phyloP scores from a whole-genome alignment of 2,329 filamentous ascomycete species.

The Fusarium equiseti region DNA sequence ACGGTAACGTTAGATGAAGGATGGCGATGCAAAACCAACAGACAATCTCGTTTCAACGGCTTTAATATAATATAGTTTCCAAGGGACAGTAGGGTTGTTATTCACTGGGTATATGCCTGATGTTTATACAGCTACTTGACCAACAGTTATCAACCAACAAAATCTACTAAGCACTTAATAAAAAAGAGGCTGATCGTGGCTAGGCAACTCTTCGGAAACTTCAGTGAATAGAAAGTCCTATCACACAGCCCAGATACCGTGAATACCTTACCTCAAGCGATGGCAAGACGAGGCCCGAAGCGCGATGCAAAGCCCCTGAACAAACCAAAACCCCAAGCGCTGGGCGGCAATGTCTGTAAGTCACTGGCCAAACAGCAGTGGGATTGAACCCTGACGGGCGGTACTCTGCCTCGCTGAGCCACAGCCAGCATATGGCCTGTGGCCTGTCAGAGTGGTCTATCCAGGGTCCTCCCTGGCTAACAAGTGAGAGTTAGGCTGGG shows the following conservation, averaged over 20 bases:
- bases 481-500: slow-evolving; percentile 21
- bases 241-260: slow-evolving; percentile 22
- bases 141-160: background rate
- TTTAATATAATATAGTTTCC: slow-evolving; percentile 6
- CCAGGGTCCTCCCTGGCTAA: slow-evolving; percentile 13
- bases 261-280: slow-evolving; percentile 5
- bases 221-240: slow-evolving; percentile 16
- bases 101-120: background rate
- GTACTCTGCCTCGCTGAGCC: slow-evolving; percentile 41
- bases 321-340: background rate
- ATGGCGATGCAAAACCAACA: slow-evolving; percentile 17
- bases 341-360: slow-evolving; percentile 34
- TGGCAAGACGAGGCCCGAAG: slow-evolving; percentile 31
- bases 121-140: slow-evolving; percentile 34
- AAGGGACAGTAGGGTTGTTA: background rate
- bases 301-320: slow-evolving; percentile 18
- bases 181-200: slow-evolving; percentile 10
- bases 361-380: slow-evolving; percentile 24
- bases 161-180: slow-evolving; percentile 1
- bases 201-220: slow-evolving; percentile 16
- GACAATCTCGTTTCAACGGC: slow-evolving; percentile 6
- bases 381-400: slow-evolving; percentile 14
- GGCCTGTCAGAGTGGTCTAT: slow-evolving; percentile 12
- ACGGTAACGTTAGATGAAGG: slow-evolving; percentile 24
- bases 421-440: slow-evolving; percentile 14